Conservation (phyloP, 2,329 filamentous ascomycete species). For the Aspergillus udagawae region DNA sequence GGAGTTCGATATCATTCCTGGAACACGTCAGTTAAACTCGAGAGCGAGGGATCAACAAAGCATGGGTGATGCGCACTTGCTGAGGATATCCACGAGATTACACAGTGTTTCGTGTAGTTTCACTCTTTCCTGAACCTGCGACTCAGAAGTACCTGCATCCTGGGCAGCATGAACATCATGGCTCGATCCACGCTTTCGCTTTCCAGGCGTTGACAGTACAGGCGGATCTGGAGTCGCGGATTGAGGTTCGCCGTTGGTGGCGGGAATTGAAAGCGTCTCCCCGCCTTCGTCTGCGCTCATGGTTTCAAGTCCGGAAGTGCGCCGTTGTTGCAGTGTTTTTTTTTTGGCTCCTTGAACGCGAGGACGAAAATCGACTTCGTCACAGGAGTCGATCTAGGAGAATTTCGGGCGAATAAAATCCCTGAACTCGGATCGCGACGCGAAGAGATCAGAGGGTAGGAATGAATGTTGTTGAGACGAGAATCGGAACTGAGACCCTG, state of each 20-base stretch:
- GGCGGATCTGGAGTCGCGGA: constrained; percentile 25
- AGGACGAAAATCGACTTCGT: constrained; percentile 3
- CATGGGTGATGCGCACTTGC: constrained; percentile 21
- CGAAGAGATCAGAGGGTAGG: neutral
- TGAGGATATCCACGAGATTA: constrained; percentile 31
- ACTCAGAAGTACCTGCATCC: constrained; percentile 20
- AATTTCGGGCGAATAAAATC: neutral
- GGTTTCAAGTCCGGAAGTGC: constrained; percentile 18
- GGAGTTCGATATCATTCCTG: constrained; percentile 43
- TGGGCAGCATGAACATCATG: constrained; percentile 27
- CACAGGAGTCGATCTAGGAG: neutral
- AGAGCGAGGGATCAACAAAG: neutral
- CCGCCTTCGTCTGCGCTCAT: constrained; percentile 39
- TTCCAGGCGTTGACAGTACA: constrained; percentile 33
- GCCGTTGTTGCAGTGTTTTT: constrained; percentile 17
- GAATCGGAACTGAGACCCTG: neutral
- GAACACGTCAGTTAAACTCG: constrained; percentile 18
- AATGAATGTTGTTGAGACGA: constrained; percentile 2
- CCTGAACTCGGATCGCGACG: neutral
- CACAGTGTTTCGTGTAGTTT: constrained; percentile 34
- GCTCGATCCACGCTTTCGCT: constrained; percentile 39
- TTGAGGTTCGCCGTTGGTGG: constrained; percentile 33
- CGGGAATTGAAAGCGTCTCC: constrained; percentile 25
- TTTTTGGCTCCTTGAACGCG: constrained; percentile 11
- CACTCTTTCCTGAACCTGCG: constrained; percentile 25